These are phyloP conservation scores for Metschnikowia cerradonensis DNA, from an alignment of 805 yeast genomes.

Conservation along the genomic window DNA sequence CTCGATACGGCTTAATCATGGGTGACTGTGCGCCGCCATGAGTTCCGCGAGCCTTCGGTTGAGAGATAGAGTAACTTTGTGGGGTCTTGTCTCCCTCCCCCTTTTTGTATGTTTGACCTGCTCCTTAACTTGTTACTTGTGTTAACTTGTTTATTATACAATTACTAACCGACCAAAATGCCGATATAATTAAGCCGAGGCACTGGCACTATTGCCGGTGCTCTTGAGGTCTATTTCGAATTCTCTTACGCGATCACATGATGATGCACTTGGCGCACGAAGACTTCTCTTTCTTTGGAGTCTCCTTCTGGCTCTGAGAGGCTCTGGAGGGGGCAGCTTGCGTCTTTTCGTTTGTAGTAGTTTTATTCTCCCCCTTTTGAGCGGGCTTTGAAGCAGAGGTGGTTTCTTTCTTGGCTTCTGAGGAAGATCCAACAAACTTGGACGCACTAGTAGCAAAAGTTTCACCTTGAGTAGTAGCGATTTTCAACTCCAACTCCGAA, in stretches of 20 bases:
- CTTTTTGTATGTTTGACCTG: constrained; percentile 3
- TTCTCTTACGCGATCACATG: constrained; percentile 4
- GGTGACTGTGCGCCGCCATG: background rate
- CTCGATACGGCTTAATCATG: background rate
- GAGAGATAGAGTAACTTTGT: constrained; percentile 14
- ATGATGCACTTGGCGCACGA: constrained; percentile 17
- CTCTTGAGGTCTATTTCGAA: background rate
- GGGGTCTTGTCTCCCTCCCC: constrained; percentile 10
- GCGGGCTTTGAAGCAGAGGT: background rate
- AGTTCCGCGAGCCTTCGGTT: constrained; percentile 5
- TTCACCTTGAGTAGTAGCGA: constrained; percentile 67
- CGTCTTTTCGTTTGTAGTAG: background rate
- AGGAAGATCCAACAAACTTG: constrained; percentile 19
- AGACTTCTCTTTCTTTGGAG: constrained; percentile 7
- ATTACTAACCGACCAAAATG: background rate
- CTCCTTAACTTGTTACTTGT: background rate
- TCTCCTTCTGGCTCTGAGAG: constrained; percentile 7
- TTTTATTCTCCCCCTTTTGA: background rate
- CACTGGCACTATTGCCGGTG: background rate
- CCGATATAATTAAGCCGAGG: background rate
- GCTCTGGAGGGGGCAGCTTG: constrained; percentile 8
- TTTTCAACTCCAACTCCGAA: constrained; percentile 54
- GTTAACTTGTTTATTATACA: background rate
- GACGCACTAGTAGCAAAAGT: constrained; percentile 40
- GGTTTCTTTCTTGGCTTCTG: background rate